These are phyloP conservation scores for Claviceps purpurea DNA, from an alignment of 2,329 filamentous ascomycete species.

Conservation along the genomic window DNA sequence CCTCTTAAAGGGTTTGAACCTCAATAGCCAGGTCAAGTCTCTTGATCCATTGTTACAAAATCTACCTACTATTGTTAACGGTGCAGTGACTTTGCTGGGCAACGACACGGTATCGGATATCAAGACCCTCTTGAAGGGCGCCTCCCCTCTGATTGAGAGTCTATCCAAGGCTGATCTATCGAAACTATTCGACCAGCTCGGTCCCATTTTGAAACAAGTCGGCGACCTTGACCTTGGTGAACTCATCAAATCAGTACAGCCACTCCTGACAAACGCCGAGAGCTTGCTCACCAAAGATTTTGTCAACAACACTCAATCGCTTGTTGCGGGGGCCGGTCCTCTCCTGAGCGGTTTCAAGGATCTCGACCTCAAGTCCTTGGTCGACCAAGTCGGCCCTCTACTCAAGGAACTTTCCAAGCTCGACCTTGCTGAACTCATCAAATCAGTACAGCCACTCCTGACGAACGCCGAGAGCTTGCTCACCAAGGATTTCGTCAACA, in stretches of 20 bases:
- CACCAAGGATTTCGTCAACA: constrained; percentile 11
- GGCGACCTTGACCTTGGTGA: constrained; percentile 3
- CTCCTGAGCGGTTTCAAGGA: constrained; percentile 22
- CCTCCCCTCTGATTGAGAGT: constrained; percentile 3
- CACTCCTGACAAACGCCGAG: constrained; percentile 9
- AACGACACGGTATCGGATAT: constrained; percentile 3
- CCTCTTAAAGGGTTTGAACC: constrained; percentile 19
- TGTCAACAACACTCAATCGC: constrained; percentile 9
- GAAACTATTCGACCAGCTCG: constrained; percentile 4
- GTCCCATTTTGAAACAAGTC: constrained; percentile 3
- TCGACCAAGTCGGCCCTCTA: constrained; percentile 1
- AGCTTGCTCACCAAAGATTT: constrained; percentile 8
- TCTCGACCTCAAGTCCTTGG: constrained; percentile 11
- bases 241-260: constrained; percentile 5
- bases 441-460: constrained; percentile 8
- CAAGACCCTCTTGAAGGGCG: constrained; percentile 2
- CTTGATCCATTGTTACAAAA: constrained; percentile 10
- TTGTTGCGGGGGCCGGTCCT: constrained; percentile 13
- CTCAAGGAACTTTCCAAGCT: neutral
- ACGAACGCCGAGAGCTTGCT: constrained; percentile 4
- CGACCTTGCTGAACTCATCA: constrained; percentile 2
- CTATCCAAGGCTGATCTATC: constrained; percentile 6
- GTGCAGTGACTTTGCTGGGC: constrained; percentile 1
- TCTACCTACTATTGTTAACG: neutral
- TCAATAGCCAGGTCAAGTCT: constrained; percentile 11